Evolutionary conservation across 139 green algal genomes (phyloP), one percentile per base, ranked within the genome.

Genomic region (Nannochloris sp.): DNA sequence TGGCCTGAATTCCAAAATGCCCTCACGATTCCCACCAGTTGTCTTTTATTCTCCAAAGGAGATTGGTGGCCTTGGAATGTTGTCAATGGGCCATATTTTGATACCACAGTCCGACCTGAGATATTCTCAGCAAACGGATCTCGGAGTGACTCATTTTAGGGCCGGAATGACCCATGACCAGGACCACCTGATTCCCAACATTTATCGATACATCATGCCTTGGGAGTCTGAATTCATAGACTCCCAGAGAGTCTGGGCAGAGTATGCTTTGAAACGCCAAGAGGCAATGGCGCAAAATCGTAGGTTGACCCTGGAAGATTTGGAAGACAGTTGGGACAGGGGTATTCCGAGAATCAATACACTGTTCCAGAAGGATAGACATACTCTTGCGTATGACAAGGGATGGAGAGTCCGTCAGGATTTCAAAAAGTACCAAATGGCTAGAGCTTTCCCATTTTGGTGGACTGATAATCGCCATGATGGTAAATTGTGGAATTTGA

Each of bases 401-500:
- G 94, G 94, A 19, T 99, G 94, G 94, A 87, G 94, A 54, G 87
- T 99, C 62, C 83, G 94, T 12, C 90, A 89, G 57, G 85, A 95
- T 73, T 97, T 97, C 81, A 96, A 98, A 84, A 77, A 94, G 87
- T 95, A 51, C 23, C 64, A 74, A 54, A 61, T 87, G 50, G 65
- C 84, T 43, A 76, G 78, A 18, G 76, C 88, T 72, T 97, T 98
- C 80, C 91, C 92, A 53, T 98, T 98, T 74, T 97, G 93, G 93
- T 99, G 94, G 94, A 99, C 94, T 16, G 91, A 98, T 70, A 87
- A 97, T 81, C 88, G 92, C 36, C 94, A 99, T 69, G 94, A 99
- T 67, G 94, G 94, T 75, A 99, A 99, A 82, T 85, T 99, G 56
- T 99, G 94, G 92, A 97, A 99, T 83, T 83, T 99, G 14, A 99